Conservation (phyloP, 306 rosid species). For the Adenanthera pavonina region DNA sequence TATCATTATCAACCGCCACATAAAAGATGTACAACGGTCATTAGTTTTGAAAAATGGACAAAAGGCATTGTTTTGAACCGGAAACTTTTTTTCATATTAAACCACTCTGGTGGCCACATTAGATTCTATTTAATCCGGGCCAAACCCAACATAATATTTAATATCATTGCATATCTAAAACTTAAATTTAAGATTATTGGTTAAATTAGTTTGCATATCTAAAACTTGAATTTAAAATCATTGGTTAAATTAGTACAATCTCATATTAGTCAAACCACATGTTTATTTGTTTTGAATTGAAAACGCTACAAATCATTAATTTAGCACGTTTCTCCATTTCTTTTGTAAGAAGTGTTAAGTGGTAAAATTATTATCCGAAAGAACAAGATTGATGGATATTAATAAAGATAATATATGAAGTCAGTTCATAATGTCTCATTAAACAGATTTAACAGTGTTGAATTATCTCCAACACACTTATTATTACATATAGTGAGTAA, state of each 20-base stretch:
- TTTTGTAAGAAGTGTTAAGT: background rate
- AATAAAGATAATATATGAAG: background rate
- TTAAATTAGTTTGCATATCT: too few species aligned
- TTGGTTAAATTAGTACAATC: too few species aligned
- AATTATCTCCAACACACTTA: background rate
- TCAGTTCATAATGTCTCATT: constrained; percentile 1
- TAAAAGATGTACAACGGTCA: background rate
- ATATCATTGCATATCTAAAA: too few species aligned
- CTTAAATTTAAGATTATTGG: too few species aligned
- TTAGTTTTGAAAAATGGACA: background rate
- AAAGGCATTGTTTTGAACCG: background rate
- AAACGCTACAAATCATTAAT: background rate
- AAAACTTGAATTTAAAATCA: too few species aligned
- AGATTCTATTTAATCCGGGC: too few species aligned
- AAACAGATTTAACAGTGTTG: background rate
- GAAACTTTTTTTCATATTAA: too few species aligned
- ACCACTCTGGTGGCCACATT: too few species aligned
- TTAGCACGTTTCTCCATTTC: background rate
- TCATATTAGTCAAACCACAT: too few species aligned
- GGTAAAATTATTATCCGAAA: background rate
- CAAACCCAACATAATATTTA: too few species aligned
- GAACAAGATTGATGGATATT: background rate
- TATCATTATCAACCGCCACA: background rate
- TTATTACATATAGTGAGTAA: background rate
- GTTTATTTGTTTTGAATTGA: too few species aligned